These are phyloP conservation scores for Hamamelis virginiana DNA, from an alignment of 164 flowering plant genomes.

Conservation along the genomic window DNA sequence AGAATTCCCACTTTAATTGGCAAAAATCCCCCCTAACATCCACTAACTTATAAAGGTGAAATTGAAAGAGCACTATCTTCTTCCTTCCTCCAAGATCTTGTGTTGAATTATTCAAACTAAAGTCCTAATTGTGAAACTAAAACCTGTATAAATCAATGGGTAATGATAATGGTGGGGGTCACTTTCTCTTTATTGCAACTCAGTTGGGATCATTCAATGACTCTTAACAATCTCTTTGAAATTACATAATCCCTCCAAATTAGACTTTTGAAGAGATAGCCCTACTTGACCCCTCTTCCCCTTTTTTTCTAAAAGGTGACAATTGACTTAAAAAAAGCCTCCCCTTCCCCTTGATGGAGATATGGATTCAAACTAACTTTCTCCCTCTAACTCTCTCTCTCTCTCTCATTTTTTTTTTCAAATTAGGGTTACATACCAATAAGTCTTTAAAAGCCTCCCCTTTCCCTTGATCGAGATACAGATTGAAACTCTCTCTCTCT, in stretches of 20 bases:
- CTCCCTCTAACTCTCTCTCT: no score
- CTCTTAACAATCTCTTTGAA: slow-evolving; percentile 16
- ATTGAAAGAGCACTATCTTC: neutral
- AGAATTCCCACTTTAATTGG: neutral
- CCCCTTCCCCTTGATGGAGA: neutral
- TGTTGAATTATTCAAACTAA: slow-evolving; percentile 12
- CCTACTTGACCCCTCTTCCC: neutral
- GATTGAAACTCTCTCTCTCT: neutral
- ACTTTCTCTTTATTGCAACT: neutral
- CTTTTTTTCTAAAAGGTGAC: slow-evolving; percentile 13
- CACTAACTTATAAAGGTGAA: neutral
- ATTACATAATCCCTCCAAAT: slow-evolving; percentile 15
- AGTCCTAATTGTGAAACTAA: neutral
- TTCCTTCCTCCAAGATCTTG: neutral
- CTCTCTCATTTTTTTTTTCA: neutral
- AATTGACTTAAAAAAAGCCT: neutral
- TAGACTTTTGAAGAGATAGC: slow-evolving; percentile 21
- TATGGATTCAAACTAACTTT: neutral
- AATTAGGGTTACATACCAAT: no score
- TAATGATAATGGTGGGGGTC: slow-evolving; percentile 19
- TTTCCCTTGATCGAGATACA: neutral
- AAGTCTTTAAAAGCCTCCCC: no score
- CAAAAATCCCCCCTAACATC: neutral
- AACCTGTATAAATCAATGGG: slow-evolving; percentile 7
- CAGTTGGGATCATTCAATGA: slow-evolving; percentile 9